These are phyloP conservation scores for Limtongozyma cylindracea DNA, from an alignment of 805 yeast genomes.

Conservation along the genomic window DNA sequence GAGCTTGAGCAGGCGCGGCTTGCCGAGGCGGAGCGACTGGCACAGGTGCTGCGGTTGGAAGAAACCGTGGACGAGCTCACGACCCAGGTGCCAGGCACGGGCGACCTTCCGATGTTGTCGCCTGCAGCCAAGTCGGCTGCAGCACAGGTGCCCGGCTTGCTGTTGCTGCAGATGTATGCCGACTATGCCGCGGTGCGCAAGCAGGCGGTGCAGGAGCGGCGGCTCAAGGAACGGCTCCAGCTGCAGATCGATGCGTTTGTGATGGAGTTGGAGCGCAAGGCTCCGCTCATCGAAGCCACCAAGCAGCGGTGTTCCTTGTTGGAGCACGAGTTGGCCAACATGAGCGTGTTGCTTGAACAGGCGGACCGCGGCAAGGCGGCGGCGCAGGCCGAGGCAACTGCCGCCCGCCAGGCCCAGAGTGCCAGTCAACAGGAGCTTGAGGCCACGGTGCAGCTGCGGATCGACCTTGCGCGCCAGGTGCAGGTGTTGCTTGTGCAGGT, in stretches of 20 bases:
- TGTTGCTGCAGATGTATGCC: conserved; percentile 38
- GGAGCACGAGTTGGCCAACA: conserved; percentile 27
- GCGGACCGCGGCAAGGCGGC: conserved; percentile 23
- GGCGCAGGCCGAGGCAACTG: conserved; percentile 11
- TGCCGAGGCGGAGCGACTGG: conserved; percentile 7
- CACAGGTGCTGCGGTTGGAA: conserved; percentile 12
- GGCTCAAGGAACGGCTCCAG: conserved; percentile 46
- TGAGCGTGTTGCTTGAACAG: conserved; percentile 22
- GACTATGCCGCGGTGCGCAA: conserved; percentile 40
- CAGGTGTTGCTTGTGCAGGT: conserved; percentile 47
- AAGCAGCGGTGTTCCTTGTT: conserved; percentile 28
- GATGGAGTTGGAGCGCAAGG: conserved; percentile 49
- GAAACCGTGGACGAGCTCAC: conserved; percentile 16
- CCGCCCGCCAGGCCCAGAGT: conserved; percentile 8
- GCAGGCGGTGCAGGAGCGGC: conserved; percentile 41
- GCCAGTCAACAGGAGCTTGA: conserved; percentile 21
- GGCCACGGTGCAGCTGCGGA: conserved; percentile 26
- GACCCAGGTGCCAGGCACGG: conserved; percentile 11
- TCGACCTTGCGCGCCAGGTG: conserved; percentile 68
- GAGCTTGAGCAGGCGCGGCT: conserved; percentile 13
- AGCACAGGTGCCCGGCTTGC: conserved; percentile 18
- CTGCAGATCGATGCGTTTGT: conserved; percentile 47
- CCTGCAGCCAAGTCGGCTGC: conserved; percentile 32
- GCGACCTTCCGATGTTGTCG: conserved; percentile 17
- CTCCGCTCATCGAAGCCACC: conserved; percentile 53